Conservation (phyloP, 805 yeast genomes). For the Barnettozyma vustinii region DNA sequence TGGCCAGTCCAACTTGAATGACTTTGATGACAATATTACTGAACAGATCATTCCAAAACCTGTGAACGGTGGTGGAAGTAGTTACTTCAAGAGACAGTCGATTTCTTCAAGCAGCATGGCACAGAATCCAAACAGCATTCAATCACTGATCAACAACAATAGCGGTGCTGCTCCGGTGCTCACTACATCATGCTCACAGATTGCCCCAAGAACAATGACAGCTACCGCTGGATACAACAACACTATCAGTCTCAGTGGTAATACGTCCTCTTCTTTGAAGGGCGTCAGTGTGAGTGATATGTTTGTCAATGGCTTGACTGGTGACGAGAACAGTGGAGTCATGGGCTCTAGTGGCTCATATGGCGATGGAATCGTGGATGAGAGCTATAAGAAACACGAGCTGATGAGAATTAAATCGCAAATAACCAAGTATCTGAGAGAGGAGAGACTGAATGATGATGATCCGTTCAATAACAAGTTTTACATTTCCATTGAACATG, state of each 20-base stretch:
- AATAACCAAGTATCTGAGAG: slow-evolving; percentile 23
- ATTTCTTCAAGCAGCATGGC: slow-evolving; percentile 5
- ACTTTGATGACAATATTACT: slow-evolving; percentile 21
- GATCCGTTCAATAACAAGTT: slow-evolving; percentile 26
- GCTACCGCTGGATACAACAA: slow-evolving; percentile 18
- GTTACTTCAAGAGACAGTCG: slow-evolving; percentile 11
- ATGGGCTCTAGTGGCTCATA: slow-evolving; percentile 1
- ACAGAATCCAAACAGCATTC: slow-evolving; percentile 4
- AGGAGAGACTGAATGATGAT: slow-evolving; percentile 26
- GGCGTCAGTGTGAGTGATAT: slow-evolving; percentile 24
- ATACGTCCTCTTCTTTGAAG: slow-evolving; percentile 12
- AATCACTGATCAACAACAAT: slow-evolving; percentile 2
- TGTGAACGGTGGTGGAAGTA: slow-evolving; percentile 12
- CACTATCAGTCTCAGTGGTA: slow-evolving; percentile 17
- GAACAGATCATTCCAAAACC: slow-evolving; percentile 27
- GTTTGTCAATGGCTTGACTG: slow-evolving; percentile 24
- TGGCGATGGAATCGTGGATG: slow-evolving; percentile 16
- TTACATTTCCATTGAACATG: slow-evolving; percentile 24
- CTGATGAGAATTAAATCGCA: slow-evolving; percentile 25
- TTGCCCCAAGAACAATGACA: slow-evolving; percentile 29
- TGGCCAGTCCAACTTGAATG: slow-evolving; percentile 12
- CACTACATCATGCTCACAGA: slow-evolving; percentile 28
- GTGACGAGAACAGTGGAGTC: slow-evolving; percentile 12
- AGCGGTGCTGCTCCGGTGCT: slow-evolving; percentile 6
- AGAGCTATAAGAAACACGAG: slow-evolving; percentile 25